These are phyloP conservation scores for Phialemoniopsis sp. DNA, from an alignment of 2,329 filamentous ascomycete genomes.

Conservation along the genomic window DNA sequence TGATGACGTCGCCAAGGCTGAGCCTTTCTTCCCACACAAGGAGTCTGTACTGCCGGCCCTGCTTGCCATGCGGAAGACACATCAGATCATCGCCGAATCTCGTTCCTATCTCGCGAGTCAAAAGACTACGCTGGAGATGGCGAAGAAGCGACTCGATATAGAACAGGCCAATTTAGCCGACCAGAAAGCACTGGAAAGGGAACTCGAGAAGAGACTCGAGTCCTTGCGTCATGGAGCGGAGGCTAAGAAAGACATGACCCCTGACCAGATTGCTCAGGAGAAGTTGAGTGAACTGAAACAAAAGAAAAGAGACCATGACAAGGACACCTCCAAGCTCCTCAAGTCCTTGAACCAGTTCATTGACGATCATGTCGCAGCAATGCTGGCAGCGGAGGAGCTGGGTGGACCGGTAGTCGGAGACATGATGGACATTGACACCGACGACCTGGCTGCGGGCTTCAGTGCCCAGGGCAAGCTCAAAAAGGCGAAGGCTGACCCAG, in stretches of 20 bases:
- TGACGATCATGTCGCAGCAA: slow-evolving; percentile 62
- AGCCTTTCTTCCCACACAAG: slow-evolving; percentile 62
- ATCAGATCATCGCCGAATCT: slow-evolving; percentile 61
- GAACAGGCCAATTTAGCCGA: slow-evolving; percentile 49
- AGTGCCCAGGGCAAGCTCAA: slow-evolving; percentile 54
- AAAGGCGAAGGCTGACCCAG: slow-evolving; percentile 33
- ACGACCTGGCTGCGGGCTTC: slow-evolving; percentile 57
- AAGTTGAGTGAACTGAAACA: slow-evolving; percentile 56
- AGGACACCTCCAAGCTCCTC: slow-evolving; percentile 56
- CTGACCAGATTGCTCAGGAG: slow-evolving; percentile 59
- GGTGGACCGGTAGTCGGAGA: slow-evolving; percentile 81
- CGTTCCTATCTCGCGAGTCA: slow-evolving; percentile 51
- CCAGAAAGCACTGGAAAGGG: slow-evolving; percentile 49
- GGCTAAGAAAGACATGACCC: slow-evolving; percentile 51
- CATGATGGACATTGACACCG: slow-evolving; percentile 57
- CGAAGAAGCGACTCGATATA: slow-evolving; percentile 41
- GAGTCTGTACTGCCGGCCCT: slow-evolving; percentile 68
- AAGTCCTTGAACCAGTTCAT: slow-evolving; percentile 67
- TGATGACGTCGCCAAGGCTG: slow-evolving; percentile 53
- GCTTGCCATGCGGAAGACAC: slow-evolving; percentile 64
- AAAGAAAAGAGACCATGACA: slow-evolving; percentile 57
- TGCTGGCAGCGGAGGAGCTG: slow-evolving; percentile 79
- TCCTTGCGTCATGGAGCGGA: slow-evolving; percentile 54
- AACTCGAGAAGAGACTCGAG: slow-evolving; percentile 53
- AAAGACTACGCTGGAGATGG: slow-evolving; percentile 32